Evolutionary conservation across 2,329 filamentous ascomycete genomes (phyloP), one percentile per base, ranked within the genome.

Genomic region (Herpotrichia juniperi): DNA sequence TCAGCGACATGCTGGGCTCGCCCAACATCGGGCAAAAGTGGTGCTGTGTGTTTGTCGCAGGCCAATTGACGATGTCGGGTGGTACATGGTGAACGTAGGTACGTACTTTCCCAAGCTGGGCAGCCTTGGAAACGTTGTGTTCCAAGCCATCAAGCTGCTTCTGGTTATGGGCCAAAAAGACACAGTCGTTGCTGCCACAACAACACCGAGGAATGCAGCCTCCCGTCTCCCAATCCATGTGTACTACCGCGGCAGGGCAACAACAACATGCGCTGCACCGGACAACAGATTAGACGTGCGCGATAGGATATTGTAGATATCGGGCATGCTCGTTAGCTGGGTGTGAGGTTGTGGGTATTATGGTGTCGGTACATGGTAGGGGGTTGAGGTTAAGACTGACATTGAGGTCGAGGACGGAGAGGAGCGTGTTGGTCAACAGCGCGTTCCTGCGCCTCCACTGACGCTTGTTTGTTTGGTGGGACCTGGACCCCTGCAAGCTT

Each of bases 71-170:
- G 8, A 37, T 17, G 34, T 3, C 17, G 8, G 17, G 19, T n/a
- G 34, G 9, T 24, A 7, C 19, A 40, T 4, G 42, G 50, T 52
- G 51, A 40, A n/a, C 22, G 44, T 52, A 47, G 50, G 44, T 59
- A 85, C 90, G 71, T 88, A 97, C 93, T 89, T 97, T 90, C 60
- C 94, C 94, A 65, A 97, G 83, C 71, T 89, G 84, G 43, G 92
- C 94, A 34, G 94, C 94, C 46, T 86, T 91, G 64, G 87, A 87
- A 48, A 97, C 89, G 77, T 97, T 91, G 64, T 88, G 89, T 76
- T 97, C 93, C 59, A 97, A 82, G 55, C 85, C 88, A 63, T 91
- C 87, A 42, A 97, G 81, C 48, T 57, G 91, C 81, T 83, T 81
- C 73, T 87, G 87, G 76, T 93, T 97, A 76, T 93, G 88, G 73